Base-by-base conservation (phyloP, 306 rosid species). In the Sophora flavescens region DNA sequence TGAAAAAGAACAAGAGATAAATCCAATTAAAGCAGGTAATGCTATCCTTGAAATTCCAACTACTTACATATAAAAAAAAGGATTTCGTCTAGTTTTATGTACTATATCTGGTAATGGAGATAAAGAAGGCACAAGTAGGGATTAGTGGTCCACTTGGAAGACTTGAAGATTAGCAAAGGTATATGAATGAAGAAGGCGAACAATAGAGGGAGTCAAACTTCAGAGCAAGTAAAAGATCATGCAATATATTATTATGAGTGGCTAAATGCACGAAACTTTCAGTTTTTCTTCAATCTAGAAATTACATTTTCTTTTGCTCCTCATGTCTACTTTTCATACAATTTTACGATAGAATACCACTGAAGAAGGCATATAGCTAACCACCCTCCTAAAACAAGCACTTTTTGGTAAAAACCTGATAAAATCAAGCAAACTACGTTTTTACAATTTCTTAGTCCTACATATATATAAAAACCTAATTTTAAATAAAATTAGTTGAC, bases 1-100 rank as follows among this genome's bases (percentile, higher is more conserved):
- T 63, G 38, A 53, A 59, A 72, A 51, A 17, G 8, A 80, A 84
- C 17, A 14, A 73, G 51, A 71, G 68, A 56, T 50, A 62, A 15
- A 50, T 26, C 66, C 51, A 76, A 53, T 56, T 63, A 61, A 47
- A 44, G 68, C 30, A 54, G 48, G 16, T 45, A 67, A 69, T 67
- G 61, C 45, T n/a, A 48, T 15, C 58, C 69, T 56, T 28, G 50
- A 32, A 56, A 69, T 68, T 81, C 57, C 61, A 42, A 53, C 52
- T 26, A 52, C 12, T 72, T 39, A 35, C 9, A 42, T n/a, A 51
- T 35, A 42, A 4, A 15, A 30, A 74, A 54, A 42, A 7, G 22
- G 39, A 75, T 42, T 18, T 61, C 2, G 8, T 41, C 70, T 30
- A 75, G 14, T 41, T 28, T 56, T 33, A 33, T 42, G 53, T 6